A percentile compares a stretch with the other conserved stretches of the same genome.
These are phyloP conservation scores for Clohesyomyces aquaticus DNA, from an alignment of 495 filamentous ascomycete genomes.

Conservation along the genomic window DNA sequence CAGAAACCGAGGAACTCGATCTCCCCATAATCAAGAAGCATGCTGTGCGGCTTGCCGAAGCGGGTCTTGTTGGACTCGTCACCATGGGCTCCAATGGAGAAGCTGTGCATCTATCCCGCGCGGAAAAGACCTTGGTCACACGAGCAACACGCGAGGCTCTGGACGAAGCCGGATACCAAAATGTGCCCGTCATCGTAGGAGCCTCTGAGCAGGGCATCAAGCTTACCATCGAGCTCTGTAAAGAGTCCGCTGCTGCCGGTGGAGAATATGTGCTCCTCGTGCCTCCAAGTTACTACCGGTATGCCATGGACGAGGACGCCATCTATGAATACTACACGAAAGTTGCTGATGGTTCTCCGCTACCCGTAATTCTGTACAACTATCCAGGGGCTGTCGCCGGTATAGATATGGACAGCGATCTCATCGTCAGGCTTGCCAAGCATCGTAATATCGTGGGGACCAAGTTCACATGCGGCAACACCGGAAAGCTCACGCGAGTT, in stretches of 20 bases:
- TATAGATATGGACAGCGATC: conserved; percentile 89
- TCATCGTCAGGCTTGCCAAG: conserved; percentile 76
- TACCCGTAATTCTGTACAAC: conserved; percentile 87
- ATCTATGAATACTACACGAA: conserved; percentile 75
- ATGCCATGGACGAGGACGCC: conserved; percentile 74
- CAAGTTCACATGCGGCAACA: conserved; percentile 91
- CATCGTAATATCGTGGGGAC: conserved; percentile 86
- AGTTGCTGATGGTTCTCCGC: conserved; percentile 73
- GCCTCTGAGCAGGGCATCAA: conserved; percentile 77
- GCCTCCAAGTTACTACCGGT: conserved; percentile 82
- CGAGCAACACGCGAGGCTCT: conserved; percentile 79
- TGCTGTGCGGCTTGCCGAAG: conserved; percentile 77
- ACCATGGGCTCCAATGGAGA: conserved; percentile 92
- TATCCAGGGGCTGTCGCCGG: conserved; percentile 90
- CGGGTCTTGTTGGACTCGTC: conserved; percentile 79
- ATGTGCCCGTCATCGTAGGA: conserved; percentile 80
- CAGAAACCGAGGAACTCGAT: conserved; percentile 80
- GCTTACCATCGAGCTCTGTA: conserved; percentile 74
- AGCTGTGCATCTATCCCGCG: conserved; percentile 76
- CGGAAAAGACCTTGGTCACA: conserved; percentile 76
- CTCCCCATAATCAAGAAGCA: conserved; percentile 76
- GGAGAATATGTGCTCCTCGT: conserved; percentile 79
- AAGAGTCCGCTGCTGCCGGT: conserved; percentile 67
- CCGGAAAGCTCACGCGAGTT: conserved; percentile 84
- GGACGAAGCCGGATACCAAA: conserved; percentile 74